Conservation (phyloP, 1,284 basidiomycete species). For the Microbotryum silenes-acaulis region DNA sequence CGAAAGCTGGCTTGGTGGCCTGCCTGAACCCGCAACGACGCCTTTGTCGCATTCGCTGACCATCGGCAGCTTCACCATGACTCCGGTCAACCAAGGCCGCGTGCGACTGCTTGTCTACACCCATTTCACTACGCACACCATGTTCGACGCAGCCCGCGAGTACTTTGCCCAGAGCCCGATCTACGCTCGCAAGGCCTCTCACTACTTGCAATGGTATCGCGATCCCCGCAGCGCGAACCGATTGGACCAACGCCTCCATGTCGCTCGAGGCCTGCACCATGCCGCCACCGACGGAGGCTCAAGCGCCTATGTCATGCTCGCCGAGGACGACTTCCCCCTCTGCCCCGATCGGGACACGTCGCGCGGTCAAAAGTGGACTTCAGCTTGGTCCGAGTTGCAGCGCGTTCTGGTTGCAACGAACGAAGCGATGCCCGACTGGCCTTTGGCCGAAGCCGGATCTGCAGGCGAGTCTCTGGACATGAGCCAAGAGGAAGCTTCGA, state of each 20-base stretch:
- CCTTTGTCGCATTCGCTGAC: neutral
- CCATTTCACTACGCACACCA: constrained; percentile 15
- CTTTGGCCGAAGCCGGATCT: no score
- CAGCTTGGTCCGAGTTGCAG: constrained; percentile 13
- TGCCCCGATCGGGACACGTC: constrained; percentile 6
- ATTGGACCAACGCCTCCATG: constrained; percentile 24
- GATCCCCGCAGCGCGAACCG: constrained; percentile 18
- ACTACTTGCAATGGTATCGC: constrained; percentile 19
- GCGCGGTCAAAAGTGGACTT: constrained; percentile 1
- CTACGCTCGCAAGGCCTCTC: constrained; percentile 12
- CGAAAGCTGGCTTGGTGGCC: constrained; percentile 19
- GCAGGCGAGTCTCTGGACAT: no score
- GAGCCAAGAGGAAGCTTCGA: neutral
- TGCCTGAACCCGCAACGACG: constrained; percentile 5
- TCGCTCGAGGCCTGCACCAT: constrained; percentile 20
- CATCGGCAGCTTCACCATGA: neutral
- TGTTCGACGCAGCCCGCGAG: constrained; percentile 13
- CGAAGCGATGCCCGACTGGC: constrained; percentile 17
- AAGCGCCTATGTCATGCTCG: constrained; percentile 20
- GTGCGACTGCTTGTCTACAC: constrained; percentile 24
- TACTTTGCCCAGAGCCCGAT: constrained; percentile 1
- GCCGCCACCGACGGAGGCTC: constrained; percentile 6
- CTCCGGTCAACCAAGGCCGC: constrained; percentile 1
- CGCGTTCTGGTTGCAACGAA: constrained; percentile 19
- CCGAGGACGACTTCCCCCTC: constrained; percentile 27